Evolutionary conservation across 192 early-diverging fungal species (phyloP).

Genomic region (Neocallimastix lanati): DNA sequence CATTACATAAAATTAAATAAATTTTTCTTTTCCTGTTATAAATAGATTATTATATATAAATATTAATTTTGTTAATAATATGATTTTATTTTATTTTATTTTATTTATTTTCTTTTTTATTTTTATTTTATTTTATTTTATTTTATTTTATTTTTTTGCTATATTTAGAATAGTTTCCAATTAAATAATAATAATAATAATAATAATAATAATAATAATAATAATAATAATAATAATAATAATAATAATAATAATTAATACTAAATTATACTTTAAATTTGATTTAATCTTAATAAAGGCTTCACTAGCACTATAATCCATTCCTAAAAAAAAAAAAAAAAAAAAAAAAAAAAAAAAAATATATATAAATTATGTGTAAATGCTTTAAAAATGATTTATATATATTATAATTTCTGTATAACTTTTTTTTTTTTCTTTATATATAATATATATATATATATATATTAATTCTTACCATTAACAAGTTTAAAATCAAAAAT

Average conservation of each 20-base stretch:
- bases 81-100: too few relatives aligned
- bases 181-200: too few relatives aligned
- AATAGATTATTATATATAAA: too few relatives aligned
- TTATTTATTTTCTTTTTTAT: too few relatives aligned
- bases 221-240: too few relatives aligned
- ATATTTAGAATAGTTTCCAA: too few relatives aligned
- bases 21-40: background rate
- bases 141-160: too few relatives aligned
- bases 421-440: background rate
- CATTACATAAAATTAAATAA: background rate
- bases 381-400: constrained; percentile 12
- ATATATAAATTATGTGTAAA: constrained; percentile 6
- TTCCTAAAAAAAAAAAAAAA: background rate
- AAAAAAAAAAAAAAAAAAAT: background rate
- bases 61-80: too few relatives aligned
- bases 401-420: constrained; percentile 7
- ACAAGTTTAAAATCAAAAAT: background rate
- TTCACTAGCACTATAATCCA: constrained; percentile 3
- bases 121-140: too few relatives aligned
- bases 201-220: too few relatives aligned
- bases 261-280: background rate
- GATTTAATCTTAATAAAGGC: background rate
- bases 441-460: background rate
- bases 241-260: too few relatives aligned
- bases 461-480: constrained; percentile 23